Base-by-base conservation (phyloP, 148 eudicot genomes). In the Vaccinium corymbosum region DNA sequence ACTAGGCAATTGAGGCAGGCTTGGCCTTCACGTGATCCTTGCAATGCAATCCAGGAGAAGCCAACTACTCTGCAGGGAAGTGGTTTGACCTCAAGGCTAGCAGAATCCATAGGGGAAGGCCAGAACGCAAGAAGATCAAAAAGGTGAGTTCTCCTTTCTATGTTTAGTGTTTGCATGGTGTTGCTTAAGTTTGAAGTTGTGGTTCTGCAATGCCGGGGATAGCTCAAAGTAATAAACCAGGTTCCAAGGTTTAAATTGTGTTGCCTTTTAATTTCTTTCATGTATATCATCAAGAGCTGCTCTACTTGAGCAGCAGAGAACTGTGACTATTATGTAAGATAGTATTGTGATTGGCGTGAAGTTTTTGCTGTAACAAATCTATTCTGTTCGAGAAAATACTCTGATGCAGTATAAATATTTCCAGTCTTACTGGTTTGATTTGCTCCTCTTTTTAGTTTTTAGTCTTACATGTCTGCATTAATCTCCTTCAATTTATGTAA, bases 21-120 rank as follows among this genome's bases (percentile, higher is more conserved):
- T 12, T 84, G 90, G 89, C 88, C 89, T 49, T 82, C 91, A n/a
- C 78, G 88, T 56, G 92, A 89, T 35, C 88, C 86, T 14, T 57
- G 77, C 35, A 81, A 51, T 79, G 81, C 59, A 55, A 64, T 50
- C 70, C 84, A 38, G 66, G 86, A 85, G 48, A 88, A 76, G 57
- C 77, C 83, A 14, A 57, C 61, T 78, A 52, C 79, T 5, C 52
- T 61, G 32, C 90, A 86, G 62, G 82, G 79, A 29, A 83, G 64
- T 56, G 56, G 85, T 55, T 83, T 76, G 38, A 78, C 85, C 59
- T 85, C 87, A 25, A 88, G 92, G 78, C 73, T 81, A 38, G 85
- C 72, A 20, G 87, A 84, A 73, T 53, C 56, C 76, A 85, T 84
- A 77, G 84, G 83, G 68, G 84, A 84, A 82, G 85, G 76, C 32